Conservation (phyloP, 495 filamentous ascomycete genomes). For the Daldinia caldariorum region DNA sequence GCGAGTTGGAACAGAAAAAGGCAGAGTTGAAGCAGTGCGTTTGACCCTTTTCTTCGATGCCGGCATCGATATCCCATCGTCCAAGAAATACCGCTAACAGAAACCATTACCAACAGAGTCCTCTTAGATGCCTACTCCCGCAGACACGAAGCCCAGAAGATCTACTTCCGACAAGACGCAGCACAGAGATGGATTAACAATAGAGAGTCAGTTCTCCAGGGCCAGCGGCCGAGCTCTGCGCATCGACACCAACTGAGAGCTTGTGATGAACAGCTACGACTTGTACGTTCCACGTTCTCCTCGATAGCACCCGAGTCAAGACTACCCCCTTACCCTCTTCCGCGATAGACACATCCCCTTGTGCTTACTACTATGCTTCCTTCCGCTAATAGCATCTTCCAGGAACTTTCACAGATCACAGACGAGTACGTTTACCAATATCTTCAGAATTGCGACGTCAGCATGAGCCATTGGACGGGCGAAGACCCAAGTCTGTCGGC, state of each 20-base stretch:
- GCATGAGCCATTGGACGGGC: constrained; percentile 76
- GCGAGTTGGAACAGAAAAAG: constrained; percentile 74
- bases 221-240: constrained; percentile 66
- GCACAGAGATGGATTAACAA: constrained; percentile 83
- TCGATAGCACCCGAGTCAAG: neutral
- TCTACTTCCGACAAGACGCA: constrained; percentile 80
- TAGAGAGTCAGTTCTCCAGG: constrained; percentile 71
- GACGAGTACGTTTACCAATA: constrained; percentile 73
- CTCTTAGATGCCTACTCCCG: constrained; percentile 80
- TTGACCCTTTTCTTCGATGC: neutral
- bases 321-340: neutral
- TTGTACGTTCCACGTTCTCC: constrained; percentile 58
- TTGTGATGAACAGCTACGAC: constrained; percentile 67
- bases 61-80: neutral
- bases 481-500: constrained; percentile 71
- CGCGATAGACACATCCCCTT: constrained; percentile 3
- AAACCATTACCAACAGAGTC: constrained; percentile 62
- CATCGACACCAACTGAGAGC: constrained; percentile 68
- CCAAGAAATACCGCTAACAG: constrained; percentile 34
- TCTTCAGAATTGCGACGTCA: constrained; percentile 69
- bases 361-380: constrained; percentile 4
- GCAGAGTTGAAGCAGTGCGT: constrained; percentile 78
- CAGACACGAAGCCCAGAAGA: constrained; percentile 85
- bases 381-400: constrained; percentile 32
- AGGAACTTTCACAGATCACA: constrained; percentile 76